Percentiles rank a stretch among this genome's conserved stretches.
phyloP scores from a whole-genome alignment of 805 yeast genomes.

The Starmerella apis region DNA sequence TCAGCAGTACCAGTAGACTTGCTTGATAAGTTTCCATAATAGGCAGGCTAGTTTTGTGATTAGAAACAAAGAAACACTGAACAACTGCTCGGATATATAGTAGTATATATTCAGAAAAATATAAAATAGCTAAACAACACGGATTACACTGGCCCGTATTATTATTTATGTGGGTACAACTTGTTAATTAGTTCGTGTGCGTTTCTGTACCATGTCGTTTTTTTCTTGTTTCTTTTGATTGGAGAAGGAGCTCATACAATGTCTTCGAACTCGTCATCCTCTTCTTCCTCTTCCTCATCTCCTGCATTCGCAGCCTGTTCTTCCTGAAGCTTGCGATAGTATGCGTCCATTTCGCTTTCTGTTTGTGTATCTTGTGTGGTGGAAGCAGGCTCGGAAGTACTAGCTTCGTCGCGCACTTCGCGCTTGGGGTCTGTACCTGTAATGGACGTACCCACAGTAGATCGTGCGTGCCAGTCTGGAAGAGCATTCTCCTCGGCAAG shows the following conservation, averaged over 20 bases:
- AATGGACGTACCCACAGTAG: slow-evolving; percentile 60
- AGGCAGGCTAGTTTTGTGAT: no score
- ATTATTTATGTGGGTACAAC: no score
- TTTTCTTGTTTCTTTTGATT: no score
- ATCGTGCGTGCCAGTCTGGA: slow-evolving; percentile 91
- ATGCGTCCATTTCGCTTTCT: slow-evolving; percentile 26
- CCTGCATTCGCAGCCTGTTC: slow-evolving; percentile 19
- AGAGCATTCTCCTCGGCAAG: slow-evolving; percentile 81
- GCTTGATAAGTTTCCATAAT: no score
- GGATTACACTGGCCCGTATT: no score
- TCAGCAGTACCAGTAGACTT: no score
- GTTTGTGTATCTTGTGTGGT: slow-evolving; percentile 1
- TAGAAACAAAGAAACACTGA: no score
- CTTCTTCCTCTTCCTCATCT: slow-evolving; percentile 26
- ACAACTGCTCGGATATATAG: no score
- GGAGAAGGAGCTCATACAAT: slow-evolving; percentile 20
- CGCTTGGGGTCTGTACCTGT: background rate
- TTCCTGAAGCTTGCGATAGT: slow-evolving; percentile 25
- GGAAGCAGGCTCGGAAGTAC: background rate
- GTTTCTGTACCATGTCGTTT: no score
- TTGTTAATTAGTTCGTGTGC: no score
- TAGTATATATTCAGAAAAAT: no score
- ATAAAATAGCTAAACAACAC: no score
- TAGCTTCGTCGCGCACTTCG: background rate
- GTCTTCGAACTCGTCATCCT: slow-evolving; percentile 27